A percentile compares a stretch with the other conserved stretches of the same genome.
Evolutionary conservation across 2,329 filamentous ascomycete genomes (phyloP).

Genomic region (Fusarium secorum): DNA sequence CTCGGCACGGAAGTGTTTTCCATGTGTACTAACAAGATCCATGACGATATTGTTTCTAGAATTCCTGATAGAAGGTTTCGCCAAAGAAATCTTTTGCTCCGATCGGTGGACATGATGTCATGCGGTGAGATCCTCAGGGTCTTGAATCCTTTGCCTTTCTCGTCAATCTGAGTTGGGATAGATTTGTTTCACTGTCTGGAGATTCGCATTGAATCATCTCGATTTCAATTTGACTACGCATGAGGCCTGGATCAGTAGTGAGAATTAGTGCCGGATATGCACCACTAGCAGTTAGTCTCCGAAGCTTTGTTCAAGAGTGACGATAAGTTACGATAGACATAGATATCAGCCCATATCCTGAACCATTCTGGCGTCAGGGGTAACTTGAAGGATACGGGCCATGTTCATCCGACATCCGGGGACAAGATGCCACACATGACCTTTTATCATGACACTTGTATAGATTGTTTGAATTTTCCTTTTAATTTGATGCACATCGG

Average conservation of each 20-base stretch:
- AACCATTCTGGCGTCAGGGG: not conserved
- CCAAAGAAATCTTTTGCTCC: not conserved
- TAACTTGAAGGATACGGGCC: not conserved
- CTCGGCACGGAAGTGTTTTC: conserved; percentile 3
- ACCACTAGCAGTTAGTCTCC: conserved; percentile 3
- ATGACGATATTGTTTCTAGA: not conserved
- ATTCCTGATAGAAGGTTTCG: not conserved
- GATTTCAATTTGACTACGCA: not conserved
- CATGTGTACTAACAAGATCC: not conserved
- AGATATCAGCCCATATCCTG: not conserved
- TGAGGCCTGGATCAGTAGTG: not conserved
- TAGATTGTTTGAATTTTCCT: too few relatives aligned
- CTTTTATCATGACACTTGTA: not conserved
- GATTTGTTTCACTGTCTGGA: not conserved
- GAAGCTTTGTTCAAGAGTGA: not conserved
- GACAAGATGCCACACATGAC: not conserved
- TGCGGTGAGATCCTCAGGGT: not conserved
- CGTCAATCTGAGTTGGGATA: not conserved
- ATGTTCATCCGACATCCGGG: not conserved
- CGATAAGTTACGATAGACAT: not conserved
- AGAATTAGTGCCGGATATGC: not conserved
- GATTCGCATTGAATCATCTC: not conserved
- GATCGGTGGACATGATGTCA: not conserved
- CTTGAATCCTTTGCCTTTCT: not conserved
- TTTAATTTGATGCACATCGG: too few relatives aligned